These are phyloP conservation scores for Thalia dealbata DNA, from an alignment of 176 grass and related monocot species.

Conservation along the genomic window DNA sequence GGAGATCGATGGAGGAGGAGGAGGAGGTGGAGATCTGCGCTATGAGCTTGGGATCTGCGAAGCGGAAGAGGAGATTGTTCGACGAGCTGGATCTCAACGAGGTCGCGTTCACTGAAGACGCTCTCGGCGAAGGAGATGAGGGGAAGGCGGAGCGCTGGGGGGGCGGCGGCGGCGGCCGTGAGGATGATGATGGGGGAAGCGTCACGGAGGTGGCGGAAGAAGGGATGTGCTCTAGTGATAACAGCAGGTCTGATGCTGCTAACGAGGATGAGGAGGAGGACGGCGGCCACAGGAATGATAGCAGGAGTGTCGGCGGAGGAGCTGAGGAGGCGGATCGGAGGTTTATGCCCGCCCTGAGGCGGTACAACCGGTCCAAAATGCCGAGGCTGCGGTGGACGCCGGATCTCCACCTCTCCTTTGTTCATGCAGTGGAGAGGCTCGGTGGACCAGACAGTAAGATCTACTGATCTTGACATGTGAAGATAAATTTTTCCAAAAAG, in stretches of 20 bases:
- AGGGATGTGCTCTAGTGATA: conserved; percentile 42
- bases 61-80: background rate
- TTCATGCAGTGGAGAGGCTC: conserved; percentile 77
- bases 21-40: conserved; percentile 33
- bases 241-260: conserved; percentile 27
- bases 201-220: conserved; percentile 28
- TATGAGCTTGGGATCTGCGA: background rate
- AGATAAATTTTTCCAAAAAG: background rate
- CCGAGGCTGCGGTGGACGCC: conserved; percentile 89
- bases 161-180: background rate
- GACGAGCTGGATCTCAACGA: conserved; percentile 61
- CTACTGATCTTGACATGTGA: too few species aligned
- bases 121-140: conserved; percentile 20
- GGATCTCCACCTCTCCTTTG: conserved; percentile 78
- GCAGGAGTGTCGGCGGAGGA: background rate
- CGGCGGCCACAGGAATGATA: background rate
- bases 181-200: conserved; percentile 40
- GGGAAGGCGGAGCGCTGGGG: background rate
- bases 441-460: conserved; percentile 89
- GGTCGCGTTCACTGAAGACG: conserved; percentile 6
- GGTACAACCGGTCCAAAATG: conserved; percentile 78
- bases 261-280: conserved; percentile 2
- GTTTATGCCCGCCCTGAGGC: conserved; percentile 40
- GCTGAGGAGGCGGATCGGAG: conserved; percentile 24
- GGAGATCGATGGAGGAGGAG: conserved; percentile 25